Conservation (phyloP, 2,329 filamentous ascomycete genomes). For the Amauroascus verrucosus region DNA sequence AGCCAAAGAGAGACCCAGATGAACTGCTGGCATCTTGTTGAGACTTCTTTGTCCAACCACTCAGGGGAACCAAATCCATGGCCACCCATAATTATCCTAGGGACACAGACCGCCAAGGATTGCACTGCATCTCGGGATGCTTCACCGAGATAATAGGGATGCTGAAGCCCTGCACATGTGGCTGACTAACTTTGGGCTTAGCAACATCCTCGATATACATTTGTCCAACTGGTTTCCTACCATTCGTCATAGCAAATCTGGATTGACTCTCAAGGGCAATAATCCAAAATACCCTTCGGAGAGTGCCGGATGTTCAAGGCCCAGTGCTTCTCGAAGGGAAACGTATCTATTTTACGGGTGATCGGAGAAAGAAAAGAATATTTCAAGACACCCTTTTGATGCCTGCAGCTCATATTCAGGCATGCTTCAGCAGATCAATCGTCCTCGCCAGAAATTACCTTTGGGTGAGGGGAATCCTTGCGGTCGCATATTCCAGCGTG, state of each 20-base stretch:
- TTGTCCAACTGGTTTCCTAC: not conserved
- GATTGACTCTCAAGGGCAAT: not conserved
- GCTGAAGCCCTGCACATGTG: not conserved
- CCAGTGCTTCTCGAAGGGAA: not conserved
- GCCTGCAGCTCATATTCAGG: not conserved
- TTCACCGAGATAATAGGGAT: not conserved
- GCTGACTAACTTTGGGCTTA: not conserved
- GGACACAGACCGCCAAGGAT: not conserved
- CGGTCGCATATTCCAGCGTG: not conserved
- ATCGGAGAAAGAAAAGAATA: not conserved
- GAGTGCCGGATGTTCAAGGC: not conserved
- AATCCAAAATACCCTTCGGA: not conserved
- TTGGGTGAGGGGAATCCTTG: conserved; percentile 7
- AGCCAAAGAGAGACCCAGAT: not conserved
- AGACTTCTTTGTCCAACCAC: not conserved
- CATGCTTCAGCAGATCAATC: not conserved
- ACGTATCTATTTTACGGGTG: not conserved
- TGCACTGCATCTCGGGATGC: not conserved
- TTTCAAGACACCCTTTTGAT: not conserved
- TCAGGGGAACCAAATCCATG: not conserved
- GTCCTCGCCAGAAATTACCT: conserved; percentile 7
- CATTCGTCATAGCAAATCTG: not conserved
- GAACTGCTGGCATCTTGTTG: not conserved
- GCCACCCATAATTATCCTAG: not conserved
- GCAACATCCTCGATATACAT: no score